Evolutionary conservation across 495 filamentous ascomycete genomes (phyloP), one percentile per base, ranked within the genome.

Genomic region (Aspergillus bridgeri): DNA sequence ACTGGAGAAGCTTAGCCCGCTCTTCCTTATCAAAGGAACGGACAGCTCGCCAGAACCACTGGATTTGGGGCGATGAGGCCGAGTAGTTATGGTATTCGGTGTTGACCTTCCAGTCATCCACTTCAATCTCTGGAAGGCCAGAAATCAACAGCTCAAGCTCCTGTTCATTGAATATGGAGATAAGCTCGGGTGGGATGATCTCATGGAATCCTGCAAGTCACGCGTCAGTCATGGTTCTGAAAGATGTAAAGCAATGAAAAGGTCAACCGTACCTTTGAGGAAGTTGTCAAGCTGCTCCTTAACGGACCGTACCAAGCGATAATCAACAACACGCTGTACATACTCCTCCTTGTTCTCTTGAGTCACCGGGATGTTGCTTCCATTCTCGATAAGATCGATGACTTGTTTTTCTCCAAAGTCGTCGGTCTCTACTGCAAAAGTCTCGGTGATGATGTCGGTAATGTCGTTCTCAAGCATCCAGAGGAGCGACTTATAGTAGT

Each of bases 381-480:
- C 94, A 64, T 96, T 87, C 44, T 86, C 83, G 49, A 89, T 84
- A 44, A 99, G 84, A 67, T 98, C 95, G 47, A 96, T 86, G 22
- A 89, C 88, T 69, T 91, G 85, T 48, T 83, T 88, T 59, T 89
- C 90, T 44, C 94, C 94, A 72, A 98, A 99, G 68, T 86, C 90
- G 57, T 97, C 92, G 45, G 89, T 88, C 70, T 96, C 91, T 45
- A 95, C 83, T 22, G 93, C 91, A 71, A 99, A 98, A 4, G 89
- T 96, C 76, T 99, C 93, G n/a, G 88, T 91, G 66, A 96, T 96
- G 65, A 97, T 90, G 62, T 96, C 94, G n/a, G 92, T 96, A 65
- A 99, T 98, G 68, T 97, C 91, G 70, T 98, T 97, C 65, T 95
- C 90, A 51, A 97, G 82, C 88, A 99, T 97, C 94, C 94, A 99